Evolutionary conservation across 2,329 filamentous ascomycete species (phyloP).

Genomic region (Pseudogymnoascus sp.): DNA sequence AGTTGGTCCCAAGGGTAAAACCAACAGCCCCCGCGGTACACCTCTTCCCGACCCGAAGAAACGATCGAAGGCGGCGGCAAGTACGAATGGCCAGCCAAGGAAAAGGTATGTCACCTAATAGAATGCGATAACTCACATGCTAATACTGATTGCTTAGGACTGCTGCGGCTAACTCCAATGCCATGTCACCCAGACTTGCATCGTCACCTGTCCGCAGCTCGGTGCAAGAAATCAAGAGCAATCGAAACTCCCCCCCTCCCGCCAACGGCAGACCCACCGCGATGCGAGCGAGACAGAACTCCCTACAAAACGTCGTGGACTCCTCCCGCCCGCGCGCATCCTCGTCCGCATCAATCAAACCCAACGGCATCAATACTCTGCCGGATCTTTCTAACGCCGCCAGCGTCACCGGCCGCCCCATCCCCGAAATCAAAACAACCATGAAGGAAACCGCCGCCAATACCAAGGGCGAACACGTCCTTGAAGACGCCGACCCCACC

Average conservation of each 20-base stretch:
- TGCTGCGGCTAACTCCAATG: slow-evolving; percentile 40
- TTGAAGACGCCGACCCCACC: slow-evolving; percentile 29
- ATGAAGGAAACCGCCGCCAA: slow-evolving; percentile 42
- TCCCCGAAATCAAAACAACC: slow-evolving; percentile 43
- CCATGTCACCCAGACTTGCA: slow-evolving; percentile 61
- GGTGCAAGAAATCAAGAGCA: slow-evolving; percentile 54
- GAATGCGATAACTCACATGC: slow-evolving; percentile 9
- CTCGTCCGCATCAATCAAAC: slow-evolving; percentile 54
- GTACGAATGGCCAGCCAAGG: slow-evolving; percentile 63
- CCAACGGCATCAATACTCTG: slow-evolving; percentile 42
- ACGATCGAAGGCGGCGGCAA: slow-evolving; percentile 59
- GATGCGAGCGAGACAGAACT: slow-evolving; percentile 69
- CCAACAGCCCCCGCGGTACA: slow-evolving; percentile 60
- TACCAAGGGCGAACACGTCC: slow-evolving; percentile 26
- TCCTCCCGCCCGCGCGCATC: slow-evolving; percentile 46
- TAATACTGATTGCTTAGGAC: slow-evolving; percentile 29
- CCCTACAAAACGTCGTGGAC: slow-evolving; percentile 53
- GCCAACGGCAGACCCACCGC: slow-evolving; percentile 54
- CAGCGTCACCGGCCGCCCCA: slow-evolving; percentile 26
- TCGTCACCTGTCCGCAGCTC: slow-evolving; percentile 67
- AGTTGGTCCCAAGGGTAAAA: slow-evolving; percentile 47
- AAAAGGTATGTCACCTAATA: slow-evolving; percentile 54
- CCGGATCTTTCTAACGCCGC: slow-evolving; percentile 26
- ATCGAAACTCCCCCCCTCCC: slow-evolving; percentile 52
- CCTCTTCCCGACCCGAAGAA: slow-evolving; percentile 63